Evolutionary conservation across 441 rosid genomes (phyloP).

Genomic region (Euphorbia corollata): DNA sequence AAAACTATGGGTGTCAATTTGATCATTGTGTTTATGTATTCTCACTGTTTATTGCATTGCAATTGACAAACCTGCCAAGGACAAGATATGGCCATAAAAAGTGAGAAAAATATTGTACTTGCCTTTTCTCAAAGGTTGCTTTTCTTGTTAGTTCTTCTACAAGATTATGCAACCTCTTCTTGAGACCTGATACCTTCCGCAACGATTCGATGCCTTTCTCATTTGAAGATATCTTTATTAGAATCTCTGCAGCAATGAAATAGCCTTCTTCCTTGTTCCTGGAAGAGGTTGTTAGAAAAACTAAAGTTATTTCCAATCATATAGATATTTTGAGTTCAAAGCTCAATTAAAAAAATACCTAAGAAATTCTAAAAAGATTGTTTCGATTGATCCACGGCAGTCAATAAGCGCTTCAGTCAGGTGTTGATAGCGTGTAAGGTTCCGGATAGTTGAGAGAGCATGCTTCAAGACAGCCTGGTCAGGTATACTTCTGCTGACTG

Average conservation of each 20-base stretch:
- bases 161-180: slow-evolving; percentile 56
- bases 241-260: slow-evolving; percentile 58
- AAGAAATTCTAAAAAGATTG: slow-evolving; percentile 52
- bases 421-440: slow-evolving; percentile 62
- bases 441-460: slow-evolving; percentile 67
- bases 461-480: slow-evolving; percentile 81
- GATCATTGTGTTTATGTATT: too few relatives aligned
- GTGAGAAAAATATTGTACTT: neutral
- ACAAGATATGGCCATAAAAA: too few relatives aligned
- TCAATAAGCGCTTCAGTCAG: slow-evolving; percentile 52
- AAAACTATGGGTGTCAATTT: too few relatives aligned
- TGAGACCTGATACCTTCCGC: slow-evolving; percentile 48
- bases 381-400: slow-evolving; percentile 51
- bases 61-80: too few relatives aligned
- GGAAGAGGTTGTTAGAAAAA: slow-evolving; percentile 7
- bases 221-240: slow-evolving; percentile 57
- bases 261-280: slow-evolving; percentile 91
- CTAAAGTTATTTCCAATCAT: neutral
- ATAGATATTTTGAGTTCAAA: neutral
- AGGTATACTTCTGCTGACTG: slow-evolving; percentile 81
- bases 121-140: slow-evolving; percentile 53
- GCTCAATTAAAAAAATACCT: slow-evolving; percentile 44
- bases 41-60: too few relatives aligned
- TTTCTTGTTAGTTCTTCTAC: slow-evolving; percentile 71
- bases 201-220: slow-evolving; percentile 44